phyloP scores from a whole-genome alignment of 257 asterid species.

The Solanum sejunctum region DNA sequence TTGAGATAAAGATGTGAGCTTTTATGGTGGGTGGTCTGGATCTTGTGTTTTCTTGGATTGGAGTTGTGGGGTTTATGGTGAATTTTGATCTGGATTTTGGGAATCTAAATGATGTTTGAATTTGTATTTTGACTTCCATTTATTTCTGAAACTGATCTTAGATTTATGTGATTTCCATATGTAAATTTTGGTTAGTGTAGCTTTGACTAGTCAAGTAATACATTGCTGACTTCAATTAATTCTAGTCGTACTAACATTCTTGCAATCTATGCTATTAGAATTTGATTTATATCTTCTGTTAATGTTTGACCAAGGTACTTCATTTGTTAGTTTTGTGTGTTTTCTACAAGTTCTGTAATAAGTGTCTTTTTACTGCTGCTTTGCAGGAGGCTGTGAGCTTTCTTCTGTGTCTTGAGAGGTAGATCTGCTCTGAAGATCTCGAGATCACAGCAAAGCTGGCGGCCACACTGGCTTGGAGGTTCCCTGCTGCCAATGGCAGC shows the following conservation, averaged over 20 bases:
- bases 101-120: background rate
- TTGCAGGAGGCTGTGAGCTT: slow-evolving; percentile 30
- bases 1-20: slow-evolving; percentile 1
- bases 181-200: background rate
- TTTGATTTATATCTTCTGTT: slow-evolving; percentile 5
- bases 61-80: background rate
- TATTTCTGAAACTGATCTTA: background rate
- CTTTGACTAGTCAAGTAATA: background rate
- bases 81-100: background rate
- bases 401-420: slow-evolving; percentile 23
- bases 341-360: background rate
- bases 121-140: background rate
- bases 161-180: background rate
- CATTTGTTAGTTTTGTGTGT: background rate
- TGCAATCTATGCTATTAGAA: background rate
- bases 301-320: background rate
- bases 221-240: background rate
- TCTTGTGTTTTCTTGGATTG: background rate
- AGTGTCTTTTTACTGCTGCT: background rate
- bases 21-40: slow-evolving; percentile 8
- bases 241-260: background rate
- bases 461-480: slow-evolving; percentile 70
- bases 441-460: slow-evolving; percentile 57
- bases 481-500: slow-evolving; percentile 62
- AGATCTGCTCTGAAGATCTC: slow-evolving; percentile 50